phyloP scores from a whole-genome alignment of 2,329 filamentous ascomycete genomes.

The Didymella pinodella region DNA sequence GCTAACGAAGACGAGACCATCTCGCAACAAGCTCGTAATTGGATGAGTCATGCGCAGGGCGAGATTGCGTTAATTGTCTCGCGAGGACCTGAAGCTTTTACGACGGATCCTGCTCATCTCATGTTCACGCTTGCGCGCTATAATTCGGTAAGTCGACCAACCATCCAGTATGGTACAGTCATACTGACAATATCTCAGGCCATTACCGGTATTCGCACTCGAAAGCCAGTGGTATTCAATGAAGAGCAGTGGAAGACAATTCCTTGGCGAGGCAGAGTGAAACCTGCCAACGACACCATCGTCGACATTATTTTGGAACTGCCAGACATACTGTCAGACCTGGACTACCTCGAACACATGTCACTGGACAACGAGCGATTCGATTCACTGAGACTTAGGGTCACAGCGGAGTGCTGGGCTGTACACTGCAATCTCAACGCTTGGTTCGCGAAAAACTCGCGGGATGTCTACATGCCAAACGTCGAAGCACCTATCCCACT shows the following conservation, averaged over 20 bases:
- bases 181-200: slow-evolving; percentile 19
- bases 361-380: slow-evolving; percentile 4
- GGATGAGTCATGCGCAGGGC: slow-evolving; percentile 41
- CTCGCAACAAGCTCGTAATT: slow-evolving; percentile 35
- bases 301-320: slow-evolving; percentile 45
- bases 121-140: slow-evolving; percentile 38
- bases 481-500: slow-evolving; percentile 22
- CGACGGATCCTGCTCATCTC: slow-evolving; percentile 27
- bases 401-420: slow-evolving; percentile 28
- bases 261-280: slow-evolving; percentile 44
- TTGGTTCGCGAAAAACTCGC: slow-evolving; percentile 27
- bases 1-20: slow-evolving; percentile 25
- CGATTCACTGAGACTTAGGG: slow-evolving; percentile 16
- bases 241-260: slow-evolving; percentile 46
- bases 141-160: slow-evolving; percentile 5
- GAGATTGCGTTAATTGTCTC: slow-evolving; percentile 35
- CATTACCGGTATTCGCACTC: slow-evolving; percentile 46
- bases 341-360: slow-evolving; percentile 32
- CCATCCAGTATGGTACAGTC: not conserved
- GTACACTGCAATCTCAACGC: slow-evolving; percentile 30
- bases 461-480: slow-evolving; percentile 25
- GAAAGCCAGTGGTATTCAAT: slow-evolving; percentile 43
- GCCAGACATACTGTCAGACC: slow-evolving; percentile 42
- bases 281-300: slow-evolving; percentile 46
- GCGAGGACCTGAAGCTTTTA: slow-evolving; percentile 30